These are phyloP conservation scores for Chrysoporthe puriensis DNA, from an alignment of 2,329 filamentous ascomycete genomes.

Conservation along the genomic window DNA sequence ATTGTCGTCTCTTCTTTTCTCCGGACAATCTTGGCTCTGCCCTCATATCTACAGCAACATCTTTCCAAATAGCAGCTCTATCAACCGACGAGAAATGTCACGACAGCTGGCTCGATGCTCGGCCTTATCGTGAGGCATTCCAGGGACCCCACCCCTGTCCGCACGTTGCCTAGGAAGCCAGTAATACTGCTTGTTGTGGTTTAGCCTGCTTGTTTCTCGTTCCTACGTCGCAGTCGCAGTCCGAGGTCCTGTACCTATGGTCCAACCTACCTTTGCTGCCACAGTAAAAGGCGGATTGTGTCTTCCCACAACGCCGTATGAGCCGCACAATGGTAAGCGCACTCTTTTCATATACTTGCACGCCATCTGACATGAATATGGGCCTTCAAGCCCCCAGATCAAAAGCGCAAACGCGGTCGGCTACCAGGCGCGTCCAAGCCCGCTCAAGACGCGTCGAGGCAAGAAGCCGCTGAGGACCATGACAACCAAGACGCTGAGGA, in stretches of 20 bases:
- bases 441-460: slow-evolving; percentile 32
- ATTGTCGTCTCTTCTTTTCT: background rate
- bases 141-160: slow-evolving; percentile 21
- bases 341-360: background rate
- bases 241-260: background rate
- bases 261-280: background rate
- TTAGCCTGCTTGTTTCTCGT: slow-evolving; percentile 20
- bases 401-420: slow-evolving; percentile 43
- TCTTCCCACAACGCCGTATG: background rate
- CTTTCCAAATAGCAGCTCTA: background rate
- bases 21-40: background rate
- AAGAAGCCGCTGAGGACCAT: slow-evolving; percentile 19
- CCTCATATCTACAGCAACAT: background rate
- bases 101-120: background rate
- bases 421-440: slow-evolving; percentile 33
- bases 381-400: slow-evolving; percentile 35
- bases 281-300: background rate
- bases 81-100: background rate
- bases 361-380: slow-evolving; percentile 17
- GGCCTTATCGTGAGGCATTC: background rate
- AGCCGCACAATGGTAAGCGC: slow-evolving; percentile 31
- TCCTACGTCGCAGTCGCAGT: background rate
- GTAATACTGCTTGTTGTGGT: slow-evolving; percentile 19
- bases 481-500: slow-evolving; percentile 21
- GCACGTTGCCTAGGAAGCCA: slow-evolving; percentile 25